Evolutionary conservation across 139 green algal genomes (phyloP), one percentile per base, ranked within the genome.

Genomic region (Yamagishiella unicocca): DNA sequence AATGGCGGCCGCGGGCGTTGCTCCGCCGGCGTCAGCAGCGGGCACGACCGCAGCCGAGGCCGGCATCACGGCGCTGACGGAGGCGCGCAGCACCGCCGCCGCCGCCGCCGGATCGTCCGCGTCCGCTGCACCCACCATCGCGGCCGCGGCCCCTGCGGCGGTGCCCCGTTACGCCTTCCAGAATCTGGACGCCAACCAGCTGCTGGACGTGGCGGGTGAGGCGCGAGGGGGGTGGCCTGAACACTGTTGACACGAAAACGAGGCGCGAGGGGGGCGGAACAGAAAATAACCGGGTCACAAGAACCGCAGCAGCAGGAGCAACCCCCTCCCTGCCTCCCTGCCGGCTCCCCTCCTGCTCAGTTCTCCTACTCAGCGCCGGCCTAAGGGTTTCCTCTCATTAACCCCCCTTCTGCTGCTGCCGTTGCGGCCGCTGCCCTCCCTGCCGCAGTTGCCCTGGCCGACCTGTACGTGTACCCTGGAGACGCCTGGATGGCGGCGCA

Each of bases 131-230:
- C 9, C 54, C 37, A 1, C 76, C 25, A 0, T 22, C 10, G 53
- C 35, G 4, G 45, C 3, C 12, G 42, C 27, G 43, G 43, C 9
- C 3, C 43, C 19, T 27, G 43, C 22, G 25, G 77, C 77, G 24
- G 33, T 55, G 0, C 61, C 74, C 45, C 76, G 54, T 4, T 53
- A 40, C 61, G 19, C 2, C 9, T 86, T 86, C 43, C 4, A 21
- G 0, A 43, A 1, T 14, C 66, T 86, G 64, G 80, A 86, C 31
- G 46, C 64, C 43, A 86, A 86, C 64, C 80, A 86, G 33, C 66
- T 86, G 80, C 80, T 86, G 64, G 80, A 86, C 80, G 43, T 86
- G 31, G 80, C 43, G 24, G 80, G 80, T 86, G 64, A 14, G 80
- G 21, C 50, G 50, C 14, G 50, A 31, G 40, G 29, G 64, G 58